These are phyloP conservation scores for Penicillium atrosanguineum DNA, from an alignment of 495 filamentous ascomycete species.

Conservation along the genomic window DNA sequence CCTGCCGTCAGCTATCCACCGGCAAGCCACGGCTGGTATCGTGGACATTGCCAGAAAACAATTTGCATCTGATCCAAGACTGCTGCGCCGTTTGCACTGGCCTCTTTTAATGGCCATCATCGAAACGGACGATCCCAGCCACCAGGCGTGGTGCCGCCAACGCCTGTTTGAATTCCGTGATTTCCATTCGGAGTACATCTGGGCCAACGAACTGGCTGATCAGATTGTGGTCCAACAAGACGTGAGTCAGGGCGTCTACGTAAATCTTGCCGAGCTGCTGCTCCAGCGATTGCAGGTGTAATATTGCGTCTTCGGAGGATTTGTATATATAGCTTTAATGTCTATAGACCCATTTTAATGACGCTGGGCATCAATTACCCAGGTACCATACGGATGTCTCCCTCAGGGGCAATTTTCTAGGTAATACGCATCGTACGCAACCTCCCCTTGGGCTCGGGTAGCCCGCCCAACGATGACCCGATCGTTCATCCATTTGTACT, in stretches of 20 bases:
- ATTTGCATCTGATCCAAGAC: conserved; percentile 31
- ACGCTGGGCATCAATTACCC: not conserved
- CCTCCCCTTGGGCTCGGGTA: conserved; percentile 27
- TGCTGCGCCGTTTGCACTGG: conserved; percentile 43
- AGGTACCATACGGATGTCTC: not conserved
- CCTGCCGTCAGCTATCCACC: conserved; percentile 28
- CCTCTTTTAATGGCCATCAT: conserved; percentile 46
- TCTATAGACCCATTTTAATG: conserved; percentile 10
- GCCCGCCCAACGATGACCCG: conserved; percentile 31
- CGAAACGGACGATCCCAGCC: conserved; percentile 36
- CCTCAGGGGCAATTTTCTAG: conserved; percentile 21
- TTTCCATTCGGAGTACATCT: conserved; percentile 33
- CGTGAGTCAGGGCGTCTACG: conserved; percentile 23
- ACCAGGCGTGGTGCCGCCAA: conserved; percentile 40
- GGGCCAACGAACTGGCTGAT: conserved; percentile 36
- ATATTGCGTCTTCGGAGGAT: conserved; percentile 3
- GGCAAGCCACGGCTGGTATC: conserved; percentile 33
- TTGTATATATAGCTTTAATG: conserved; percentile 23
- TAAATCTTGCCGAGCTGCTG: conserved; percentile 35
- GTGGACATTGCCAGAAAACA: conserved; percentile 41
- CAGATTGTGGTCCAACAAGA: conserved; percentile 34
- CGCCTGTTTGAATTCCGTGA: conserved; percentile 33
- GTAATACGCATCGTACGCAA: conserved; percentile 33
- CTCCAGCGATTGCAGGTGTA: conserved; percentile 21
- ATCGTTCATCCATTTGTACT: conserved; percentile 35